Evolutionary conservation across 768 basidiomycete species (phyloP), one percentile per base, ranked within the genome.

Genomic region (Mycena albidolilacea): DNA sequence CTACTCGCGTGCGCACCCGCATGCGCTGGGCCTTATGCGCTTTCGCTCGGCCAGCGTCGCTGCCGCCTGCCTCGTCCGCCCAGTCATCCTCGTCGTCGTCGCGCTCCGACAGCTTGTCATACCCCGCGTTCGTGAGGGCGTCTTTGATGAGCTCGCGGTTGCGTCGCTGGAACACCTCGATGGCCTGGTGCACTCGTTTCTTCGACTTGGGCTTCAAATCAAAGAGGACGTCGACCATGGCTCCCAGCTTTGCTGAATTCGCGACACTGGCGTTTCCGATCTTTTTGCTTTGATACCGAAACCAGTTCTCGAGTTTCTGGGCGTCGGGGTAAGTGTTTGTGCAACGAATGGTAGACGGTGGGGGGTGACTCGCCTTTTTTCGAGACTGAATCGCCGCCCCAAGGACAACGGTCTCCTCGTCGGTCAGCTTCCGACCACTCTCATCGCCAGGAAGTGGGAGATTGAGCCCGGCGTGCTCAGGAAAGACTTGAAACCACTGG

Each of bases 131-230:
- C 4, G n/a, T 37, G 21, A 71, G 21, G 23, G 6, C 11, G 0
- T 12, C 19, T 0, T n/a, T 19, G 9, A 71, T 59, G 0, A 30
- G 10, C 12, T 60, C 38, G 15, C 11, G 35, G 48, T 71, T 61
- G 7, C 39, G 64, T 12, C 23, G 52, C 59, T 71, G 70, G 50
- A 65, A 71, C 2, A 71, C 11, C 14, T 71, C 58, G 58, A 71
- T 61, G 0, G 64, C 21, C 41, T 71, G 64, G 59, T 66, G 70
- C 0, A 35, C 70, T 19, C 64, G 70, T 1, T 7, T 48, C 3
- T 41, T 50, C 5, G n/a, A 5, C 65, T 71, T 14, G 70, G 37
- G 4, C 10, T 10, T 39, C 19, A 30, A 5, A 1, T 65, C 59
- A 50, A 71, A 71, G n/a, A 71, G 4, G 1, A 4, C 7, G 5